Conservation (phyloP, 495 filamentous ascomycete species). For the Neurospora intermedia region DNA sequence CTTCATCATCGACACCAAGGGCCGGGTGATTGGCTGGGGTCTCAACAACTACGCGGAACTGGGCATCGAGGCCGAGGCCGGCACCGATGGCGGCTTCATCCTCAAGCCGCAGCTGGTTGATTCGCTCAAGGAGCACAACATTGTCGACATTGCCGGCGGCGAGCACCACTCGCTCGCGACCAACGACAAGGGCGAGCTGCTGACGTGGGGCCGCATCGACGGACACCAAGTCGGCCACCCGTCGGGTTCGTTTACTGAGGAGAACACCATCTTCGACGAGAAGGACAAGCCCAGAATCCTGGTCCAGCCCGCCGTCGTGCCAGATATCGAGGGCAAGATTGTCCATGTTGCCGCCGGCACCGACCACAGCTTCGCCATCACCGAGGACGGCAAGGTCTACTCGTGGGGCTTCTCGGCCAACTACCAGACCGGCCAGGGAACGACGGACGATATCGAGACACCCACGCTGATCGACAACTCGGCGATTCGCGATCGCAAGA, state of each 20-base stretch:
- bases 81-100: conserved; percentile 47
- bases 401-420: conserved; percentile 59
- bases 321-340: conserved; percentile 15
- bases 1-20: conserved; percentile 64
- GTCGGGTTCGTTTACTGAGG: conserved; percentile 33
- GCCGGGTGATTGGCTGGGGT: conserved; percentile 73
- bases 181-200: conserved; percentile 48
- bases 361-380: conserved; percentile 52
- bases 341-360: conserved; percentile 38
- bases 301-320: conserved; percentile 33
- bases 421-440: conserved; percentile 58
- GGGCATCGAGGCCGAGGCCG: conserved; percentile 58
- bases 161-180: conserved; percentile 56
- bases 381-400: conserved; percentile 48
- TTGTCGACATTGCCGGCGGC: conserved; percentile 52
- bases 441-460: conserved; percentile 43
- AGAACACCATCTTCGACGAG: conserved; percentile 49
- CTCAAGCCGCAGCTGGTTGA: conserved; percentile 32
- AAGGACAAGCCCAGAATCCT: conserved; percentile 47
- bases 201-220: conserved; percentile 62
- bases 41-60: conserved; percentile 76
- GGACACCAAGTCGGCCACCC: conserved; percentile 50
- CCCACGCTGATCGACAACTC: conserved; percentile 54
- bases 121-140: conserved; percentile 41
- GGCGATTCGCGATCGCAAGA: conserved; percentile 45